Evolutionary conservation across 2,329 filamentous ascomycete genomes (phyloP), one percentile per base, ranked within the genome.

Genomic region (Paecilomyces niveus): DNA sequence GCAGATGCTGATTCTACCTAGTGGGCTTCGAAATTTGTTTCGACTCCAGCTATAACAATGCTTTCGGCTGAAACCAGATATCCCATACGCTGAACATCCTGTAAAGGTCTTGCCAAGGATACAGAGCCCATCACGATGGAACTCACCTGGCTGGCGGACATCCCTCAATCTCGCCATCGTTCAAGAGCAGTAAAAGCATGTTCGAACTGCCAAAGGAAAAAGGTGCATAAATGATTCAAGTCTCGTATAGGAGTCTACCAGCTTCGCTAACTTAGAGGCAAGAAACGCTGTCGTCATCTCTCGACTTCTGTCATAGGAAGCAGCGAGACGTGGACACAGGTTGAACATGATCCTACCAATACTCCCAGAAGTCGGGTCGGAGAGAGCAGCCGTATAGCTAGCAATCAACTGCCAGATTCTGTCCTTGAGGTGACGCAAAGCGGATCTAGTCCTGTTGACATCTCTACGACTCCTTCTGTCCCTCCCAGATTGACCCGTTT

Each of bases 201-300:
- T 63, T 54, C 69, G n/a, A 58, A 56, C 18, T 73, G 71, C 50
- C 69, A 70, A 57, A 68, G 68, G 54, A 67, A 63, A 62, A 73
- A 73, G 63, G 71, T 72, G 54, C 31, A 63, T 61, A 33, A 10
- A 24, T 53, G 39, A 8, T 0, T 22, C 13, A 21, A 21, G 6
- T 24, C 39, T 18, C 26, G 7, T 29, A 29, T 1, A 29, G 26
- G 4, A 29, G 3, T 7, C 1, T 18, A 7, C 9, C 3, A 21
- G 1, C 4, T 45, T 10, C 3, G 11, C 5, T 54, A 53, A 22
- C 39, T 39, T 56, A 54, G 7, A 24, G 11, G 29, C 54, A 58
- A 72, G 70, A 72, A 72, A 67, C 70, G 70, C 49, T 72, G 70
- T 54, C 68, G 64, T 50, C 70, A 72, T 63, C 53, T 68, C 21